Base-by-base conservation (phyloP, 1,139 yeast species). In the Pichia kudriavzevii region DNA sequence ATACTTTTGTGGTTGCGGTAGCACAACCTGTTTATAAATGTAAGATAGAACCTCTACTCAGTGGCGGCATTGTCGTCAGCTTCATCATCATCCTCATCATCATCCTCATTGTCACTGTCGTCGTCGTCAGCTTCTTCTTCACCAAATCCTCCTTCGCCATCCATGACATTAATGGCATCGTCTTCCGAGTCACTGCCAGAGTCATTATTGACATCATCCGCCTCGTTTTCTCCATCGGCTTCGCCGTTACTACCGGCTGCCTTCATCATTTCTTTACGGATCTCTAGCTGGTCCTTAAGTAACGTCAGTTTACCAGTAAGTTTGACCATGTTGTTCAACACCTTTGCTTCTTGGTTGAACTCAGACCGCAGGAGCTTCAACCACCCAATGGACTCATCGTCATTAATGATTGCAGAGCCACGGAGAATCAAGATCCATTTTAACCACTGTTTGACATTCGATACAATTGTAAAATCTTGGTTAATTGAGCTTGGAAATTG, bases 231-330 rank as follows among this genome's bases (percentile, higher is more conserved):
- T 13, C 34, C 16, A 13, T 20, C 19, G 9, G 18, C 22, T 3
- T 34, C 35, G 7, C 35, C 41, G 5, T 30, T 33, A 13, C 45
- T 28, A 13, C 40, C 53, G 31, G 44, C 61, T 39, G 77, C 84
- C 25, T 69, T 63, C 37, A 42, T 34, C 32, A 43, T 34, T 16
- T 34, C 41, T 11, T 30, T 37, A 50, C 93, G 75, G 45, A 85
- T 62, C 36, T 72, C 76, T 40, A 77, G 67, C 54, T 80, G 94
- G 24, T 87, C 77, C 47, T 75, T 66, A 25, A 87, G 65, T 57
- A 82, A 70, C 41, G 76, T 78, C 42, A 91, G 62, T 44, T 91
- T 75, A 13, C 95, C 94, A 52, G 87, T 94, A 39, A 93, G 64
- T 30, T 88, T 84, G 47, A 87, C 63, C 36, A 93, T 64, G 47